Conservation (phyloP, 495 filamentous ascomycete species). For the Melanomma pulvis-pyrius region DNA sequence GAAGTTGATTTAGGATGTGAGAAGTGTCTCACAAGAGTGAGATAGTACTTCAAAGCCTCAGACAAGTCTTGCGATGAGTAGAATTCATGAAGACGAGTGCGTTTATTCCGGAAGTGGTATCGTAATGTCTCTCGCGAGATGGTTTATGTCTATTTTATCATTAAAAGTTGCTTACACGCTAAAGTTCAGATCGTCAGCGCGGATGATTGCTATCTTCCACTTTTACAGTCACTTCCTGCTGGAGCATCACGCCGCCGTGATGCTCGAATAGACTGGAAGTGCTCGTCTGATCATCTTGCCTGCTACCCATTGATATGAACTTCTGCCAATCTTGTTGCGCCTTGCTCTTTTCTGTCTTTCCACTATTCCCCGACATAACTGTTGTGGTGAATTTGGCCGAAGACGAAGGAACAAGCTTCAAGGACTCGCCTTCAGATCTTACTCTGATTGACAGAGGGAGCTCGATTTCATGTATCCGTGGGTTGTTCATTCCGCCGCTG, state of each 20-base stretch:
- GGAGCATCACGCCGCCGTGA: constrained; percentile 12
- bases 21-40: too few relatives aligned
- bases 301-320: constrained; percentile 14
- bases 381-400: constrained; percentile 7
- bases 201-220: constrained; percentile 6
- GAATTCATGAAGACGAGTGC: not conserved
- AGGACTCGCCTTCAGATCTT: not conserved
- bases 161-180: not conserved
- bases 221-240: constrained; percentile 20
- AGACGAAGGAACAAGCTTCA: constrained; percentile 10
- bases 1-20: too few relatives aligned
- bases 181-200: not conserved
- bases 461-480: constrained; percentile 2
- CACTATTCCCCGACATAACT: constrained; percentile 2
- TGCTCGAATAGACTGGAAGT: constrained; percentile 16
- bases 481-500: not conserved
- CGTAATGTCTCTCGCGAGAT: not conserved
- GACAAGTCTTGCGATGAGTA: too few relatives aligned
- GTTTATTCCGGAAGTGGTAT: not conserved
- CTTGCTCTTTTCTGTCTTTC: constrained; percentile 2
- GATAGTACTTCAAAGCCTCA: too few relatives aligned
- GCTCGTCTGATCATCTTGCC: constrained; percentile 19
- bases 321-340: constrained; percentile 12
- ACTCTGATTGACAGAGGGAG: not conserved
- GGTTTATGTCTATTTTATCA: not conserved